Conservation (phyloP, 2,329 filamentous ascomycete genomes). For the Fusarium tupiense region DNA sequence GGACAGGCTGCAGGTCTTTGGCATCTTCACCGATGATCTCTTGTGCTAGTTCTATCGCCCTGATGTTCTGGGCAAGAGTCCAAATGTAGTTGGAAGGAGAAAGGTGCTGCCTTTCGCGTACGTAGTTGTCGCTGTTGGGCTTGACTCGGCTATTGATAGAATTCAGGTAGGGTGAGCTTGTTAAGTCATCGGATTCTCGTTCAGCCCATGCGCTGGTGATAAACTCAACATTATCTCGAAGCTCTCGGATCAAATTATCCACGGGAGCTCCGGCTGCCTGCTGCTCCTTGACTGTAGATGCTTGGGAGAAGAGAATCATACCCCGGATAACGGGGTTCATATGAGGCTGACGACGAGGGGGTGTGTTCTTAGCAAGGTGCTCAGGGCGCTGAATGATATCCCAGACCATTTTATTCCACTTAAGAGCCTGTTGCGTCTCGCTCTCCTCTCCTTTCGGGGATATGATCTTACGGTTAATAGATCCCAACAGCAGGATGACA, state of each 20-base stretch:
- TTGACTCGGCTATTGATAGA: slow-evolving; percentile 36
- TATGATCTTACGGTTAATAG: slow-evolving; percentile 52
- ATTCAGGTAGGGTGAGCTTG: slow-evolving; percentile 37
- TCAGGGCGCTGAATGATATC: slow-evolving; percentile 59
- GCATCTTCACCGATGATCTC: slow-evolving; percentile 50
- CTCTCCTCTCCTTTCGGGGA: slow-evolving; percentile 31
- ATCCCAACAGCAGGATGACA: slow-evolving; percentile 44
- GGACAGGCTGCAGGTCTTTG: slow-evolving; percentile 50
- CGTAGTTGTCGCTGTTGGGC: background rate
- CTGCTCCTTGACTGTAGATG: slow-evolving; percentile 41
- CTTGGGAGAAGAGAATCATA: slow-evolving; percentile 44
- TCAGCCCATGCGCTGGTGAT: slow-evolving; percentile 44
- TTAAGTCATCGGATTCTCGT: slow-evolving; percentile 28
- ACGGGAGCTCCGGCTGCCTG: slow-evolving; percentile 34
- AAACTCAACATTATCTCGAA: slow-evolving; percentile 45
- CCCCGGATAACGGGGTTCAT: slow-evolving; percentile 45
- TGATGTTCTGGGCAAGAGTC: slow-evolving; percentile 47
- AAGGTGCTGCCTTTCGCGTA: slow-evolving; percentile 14
- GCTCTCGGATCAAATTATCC: slow-evolving; percentile 38
- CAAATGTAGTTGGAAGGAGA: slow-evolving; percentile 43
- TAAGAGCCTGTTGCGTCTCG: slow-evolving; percentile 55
- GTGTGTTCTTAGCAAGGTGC: slow-evolving; percentile 45
- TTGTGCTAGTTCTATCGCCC: slow-evolving; percentile 57
- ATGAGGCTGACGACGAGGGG: slow-evolving; percentile 35
- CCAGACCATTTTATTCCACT: slow-evolving; percentile 58